phyloP scores from a whole-genome alignment of 2,329 filamentous ascomycete genomes.

The Ophiostoma sp. region DNA sequence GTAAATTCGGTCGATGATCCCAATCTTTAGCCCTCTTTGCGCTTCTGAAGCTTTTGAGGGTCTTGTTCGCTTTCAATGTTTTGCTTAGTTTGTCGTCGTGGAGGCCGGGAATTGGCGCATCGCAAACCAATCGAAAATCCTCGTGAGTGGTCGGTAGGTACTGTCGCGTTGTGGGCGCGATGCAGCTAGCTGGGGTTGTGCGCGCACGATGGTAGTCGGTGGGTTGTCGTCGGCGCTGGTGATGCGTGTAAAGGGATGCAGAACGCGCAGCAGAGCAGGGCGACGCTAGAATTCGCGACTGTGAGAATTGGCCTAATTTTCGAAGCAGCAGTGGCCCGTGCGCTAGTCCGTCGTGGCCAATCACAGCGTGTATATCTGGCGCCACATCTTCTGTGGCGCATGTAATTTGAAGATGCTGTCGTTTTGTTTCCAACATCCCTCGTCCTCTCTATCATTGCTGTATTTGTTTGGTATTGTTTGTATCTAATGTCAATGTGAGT shows the following conservation, averaged over 20 bases:
- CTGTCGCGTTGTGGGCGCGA: conserved; percentile 13
- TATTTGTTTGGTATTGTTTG: neutral
- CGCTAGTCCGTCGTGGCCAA: conserved; percentile 18
- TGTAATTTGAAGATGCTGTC: neutral
- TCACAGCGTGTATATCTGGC: conserved; percentile 4
- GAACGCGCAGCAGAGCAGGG: conserved; percentile 22
- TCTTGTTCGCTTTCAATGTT: neutral
- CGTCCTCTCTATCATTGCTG: neutral
- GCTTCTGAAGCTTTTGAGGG: neutral
- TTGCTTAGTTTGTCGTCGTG: neutral
- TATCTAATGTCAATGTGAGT: neutral
- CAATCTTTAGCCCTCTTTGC: neutral
- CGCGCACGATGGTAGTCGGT: conserved; percentile 14
- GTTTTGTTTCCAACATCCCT: neutral
- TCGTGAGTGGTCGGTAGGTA: neutral
- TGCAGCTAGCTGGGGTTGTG: conserved; percentile 12
- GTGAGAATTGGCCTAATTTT: conserved; percentile 22
- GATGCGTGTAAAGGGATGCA: conserved; percentile 25
- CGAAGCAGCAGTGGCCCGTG: conserved; percentile 5
- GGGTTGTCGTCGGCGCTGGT: conserved; percentile 16
- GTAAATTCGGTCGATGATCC: neutral
- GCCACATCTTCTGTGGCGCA: conserved; percentile 14
- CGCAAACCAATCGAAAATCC: neutral
- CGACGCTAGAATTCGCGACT: conserved; percentile 26
- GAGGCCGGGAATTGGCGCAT: neutral